Percentiles rank a stretch among this genome's conserved stretches.
phyloP scores from a whole-genome alignment of 805 yeast species.

The Starmerella sirachaensis region DNA sequence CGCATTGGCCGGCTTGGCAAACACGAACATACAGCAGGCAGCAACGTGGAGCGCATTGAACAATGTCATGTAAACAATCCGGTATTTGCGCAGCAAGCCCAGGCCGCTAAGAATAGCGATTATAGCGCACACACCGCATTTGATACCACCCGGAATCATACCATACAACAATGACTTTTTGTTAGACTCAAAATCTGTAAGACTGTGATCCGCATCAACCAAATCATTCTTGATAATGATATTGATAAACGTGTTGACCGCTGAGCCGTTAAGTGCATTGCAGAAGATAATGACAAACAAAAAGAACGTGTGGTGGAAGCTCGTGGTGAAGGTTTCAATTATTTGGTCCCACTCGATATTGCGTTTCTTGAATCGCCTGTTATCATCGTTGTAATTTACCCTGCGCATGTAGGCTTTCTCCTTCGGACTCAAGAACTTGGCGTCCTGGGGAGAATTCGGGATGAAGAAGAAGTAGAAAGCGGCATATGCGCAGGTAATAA shows the following conservation, averaged over 20 bases:
- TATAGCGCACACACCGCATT: conserved; percentile 10
- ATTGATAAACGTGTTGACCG: conserved; percentile 38
- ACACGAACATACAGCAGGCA: conserved; percentile 14
- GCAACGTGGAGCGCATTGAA: conserved; percentile 9
- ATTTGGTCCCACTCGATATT: conserved; percentile 43
- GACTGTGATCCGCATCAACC: conserved; percentile 24
- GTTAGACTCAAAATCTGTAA: conserved; percentile 9
- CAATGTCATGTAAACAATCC: conserved; percentile 1
- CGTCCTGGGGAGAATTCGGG: conserved; percentile 42
- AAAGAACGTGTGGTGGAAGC: not conserved
- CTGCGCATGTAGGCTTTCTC: conserved; percentile 42
- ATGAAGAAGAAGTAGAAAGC: conserved; percentile 36
- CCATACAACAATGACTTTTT: conserved; percentile 32
- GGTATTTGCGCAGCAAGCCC: conserved; percentile 2
- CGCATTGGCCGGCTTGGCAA: conserved; percentile 11
- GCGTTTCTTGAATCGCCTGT: conserved; percentile 33
- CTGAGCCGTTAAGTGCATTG: conserved; percentile 42
- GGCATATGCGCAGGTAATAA: conserved; percentile 43
- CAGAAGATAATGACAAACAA: conserved; percentile 25
- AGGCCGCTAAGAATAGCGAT: conserved; percentile 8
- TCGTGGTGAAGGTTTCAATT: conserved; percentile 34
- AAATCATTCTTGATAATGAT: conserved; percentile 37
- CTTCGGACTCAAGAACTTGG: conserved; percentile 28
- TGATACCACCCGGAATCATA: conserved; percentile 38
- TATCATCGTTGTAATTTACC: conserved; percentile 40